These are phyloP conservation scores for Handroanthus guayacan DNA, from an alignment of 257 asterid species.

Conservation along the genomic window DNA sequence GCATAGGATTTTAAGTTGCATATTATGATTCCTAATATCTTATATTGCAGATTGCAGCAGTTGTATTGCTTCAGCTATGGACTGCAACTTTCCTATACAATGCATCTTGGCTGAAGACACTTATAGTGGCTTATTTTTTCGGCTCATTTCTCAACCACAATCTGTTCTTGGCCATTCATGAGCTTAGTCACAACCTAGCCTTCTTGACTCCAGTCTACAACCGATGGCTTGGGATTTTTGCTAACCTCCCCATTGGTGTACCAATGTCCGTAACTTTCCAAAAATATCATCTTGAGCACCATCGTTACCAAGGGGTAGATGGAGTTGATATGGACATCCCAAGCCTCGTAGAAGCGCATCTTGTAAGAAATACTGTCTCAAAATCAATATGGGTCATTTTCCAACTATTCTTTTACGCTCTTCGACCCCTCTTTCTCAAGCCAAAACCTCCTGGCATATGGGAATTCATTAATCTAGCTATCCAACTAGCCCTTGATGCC, in stretches of 20 bases:
- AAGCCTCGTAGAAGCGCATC: constrained; percentile 62
- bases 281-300: constrained; percentile 97
- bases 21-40: neutral
- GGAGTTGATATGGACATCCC: constrained; percentile 95
- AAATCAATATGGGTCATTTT: constrained; percentile 82
- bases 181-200: constrained; percentile 95
- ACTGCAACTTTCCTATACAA: constrained; percentile 72
- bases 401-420: constrained; percentile 90
- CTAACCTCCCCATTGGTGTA: constrained; percentile 93
- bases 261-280: constrained; percentile 98
- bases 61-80: constrained; percentile 88
- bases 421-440: constrained; percentile 83
- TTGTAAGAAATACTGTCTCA: constrained; percentile 59
- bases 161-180: constrained; percentile 94
- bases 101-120: constrained; percentile 74
- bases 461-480: constrained; percentile 71
- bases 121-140: constrained; percentile 70
- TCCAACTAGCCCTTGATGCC: constrained; percentile 77
- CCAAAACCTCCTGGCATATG: constrained; percentile 98
- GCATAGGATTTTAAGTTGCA: neutral
- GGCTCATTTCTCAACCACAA: constrained; percentile 97
- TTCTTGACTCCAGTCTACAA: constrained; percentile 83
- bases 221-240: constrained; percentile 89
- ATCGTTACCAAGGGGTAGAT: constrained; percentile 90
- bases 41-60: constrained; percentile 65